Evolutionary conservation across 495 filamentous ascomycete species (phyloP), one percentile per base, ranked within the genome.

Genomic region (Xylaria grammica): DNA sequence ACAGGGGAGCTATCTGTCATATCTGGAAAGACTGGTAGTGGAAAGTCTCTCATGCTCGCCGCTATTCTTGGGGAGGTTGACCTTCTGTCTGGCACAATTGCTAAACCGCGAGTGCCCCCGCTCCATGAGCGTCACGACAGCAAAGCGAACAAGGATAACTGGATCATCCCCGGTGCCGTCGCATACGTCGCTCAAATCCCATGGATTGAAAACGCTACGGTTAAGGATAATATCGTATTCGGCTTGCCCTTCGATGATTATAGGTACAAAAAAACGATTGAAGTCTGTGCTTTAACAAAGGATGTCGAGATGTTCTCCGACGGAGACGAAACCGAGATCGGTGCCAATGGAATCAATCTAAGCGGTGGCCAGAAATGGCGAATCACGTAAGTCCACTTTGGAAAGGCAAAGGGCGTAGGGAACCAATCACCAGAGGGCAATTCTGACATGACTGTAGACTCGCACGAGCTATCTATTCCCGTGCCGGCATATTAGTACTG

Each of bases 291-390:
- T 5, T 70, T 95, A 9, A 77, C 81, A 32, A 91, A 91, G 72
- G 91, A 95, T 60, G 70, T 95, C 20, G 84, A 90, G 44, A 89
- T 90, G 80, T 81, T 95, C 6, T 71, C 81, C 0, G 90, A 93
- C 70, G 90, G 90, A 13, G 91, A 93, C 58, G 72, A 84, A 42
- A 95, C 91, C 0, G 91, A 94, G 65, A 91, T 95, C 57, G 91
- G 87, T 17, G 87, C 90, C 0, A 92, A 94, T 61, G 92, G 92
- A 13, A 89, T 95, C 69, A 95, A 94, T 69, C 76, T 96, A 4
- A 92, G 89, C 66, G 92, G 92, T 65, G 92, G 92, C 13, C 92
- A 96, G 72, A 84, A 88, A 69, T 96, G 92, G 92, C 81, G 92
- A 48, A 79, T 95, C 32, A 89, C 90, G 3, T 73, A 69, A 73